phyloP scores from a whole-genome alignment of 2,329 filamentous ascomycete species.

The Tetracladium maxilliforme region DNA sequence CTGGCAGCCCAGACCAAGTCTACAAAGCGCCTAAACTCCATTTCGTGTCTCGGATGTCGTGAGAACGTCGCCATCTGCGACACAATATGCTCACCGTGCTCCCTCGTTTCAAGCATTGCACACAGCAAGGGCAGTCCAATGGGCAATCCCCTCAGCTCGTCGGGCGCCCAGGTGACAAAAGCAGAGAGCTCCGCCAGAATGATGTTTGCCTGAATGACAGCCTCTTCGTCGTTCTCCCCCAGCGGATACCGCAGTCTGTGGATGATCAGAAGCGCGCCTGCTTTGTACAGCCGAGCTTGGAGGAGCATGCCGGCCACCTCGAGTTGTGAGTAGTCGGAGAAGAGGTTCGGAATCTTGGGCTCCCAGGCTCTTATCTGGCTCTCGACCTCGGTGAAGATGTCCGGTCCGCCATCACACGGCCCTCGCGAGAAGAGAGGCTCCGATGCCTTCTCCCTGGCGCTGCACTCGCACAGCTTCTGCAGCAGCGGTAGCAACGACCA shows the following conservation, averaged over 20 bases:
- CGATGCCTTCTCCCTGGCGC: constrained; percentile 8
- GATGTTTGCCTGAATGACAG: too few species aligned
- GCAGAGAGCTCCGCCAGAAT: too few species aligned
- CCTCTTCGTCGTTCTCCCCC: constrained; percentile 11
- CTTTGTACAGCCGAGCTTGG: constrained; percentile 15
- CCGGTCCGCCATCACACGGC: background rate
- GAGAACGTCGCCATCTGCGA: too few species aligned
- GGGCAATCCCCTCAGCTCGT: too few species aligned
- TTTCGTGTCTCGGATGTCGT: too few species aligned
- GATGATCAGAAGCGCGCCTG: constrained; percentile 12
- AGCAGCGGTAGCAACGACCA: constrained; percentile 14
- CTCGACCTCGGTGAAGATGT: constrained; percentile 3
- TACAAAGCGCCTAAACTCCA: too few species aligned
- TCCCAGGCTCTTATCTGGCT: constrained; percentile 3
- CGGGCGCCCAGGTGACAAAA: too few species aligned
- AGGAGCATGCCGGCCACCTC: constrained; percentile 14
- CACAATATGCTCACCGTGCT: too few species aligned
- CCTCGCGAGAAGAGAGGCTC: background rate
- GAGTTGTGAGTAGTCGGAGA: constrained; percentile 7
- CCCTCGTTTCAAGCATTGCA: too few species aligned
- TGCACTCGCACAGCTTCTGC: constrained; percentile 14
- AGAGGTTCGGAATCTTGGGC: constrained; percentile 5
- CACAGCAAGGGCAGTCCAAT: too few species aligned
- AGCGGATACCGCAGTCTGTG: constrained; percentile 16
- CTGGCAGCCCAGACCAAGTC: too few species aligned